Evolutionary conservation across 2,329 filamentous ascomycete genomes (phyloP), one percentile per base, ranked within the genome.

Genomic region (Didymella lethalis): DNA sequence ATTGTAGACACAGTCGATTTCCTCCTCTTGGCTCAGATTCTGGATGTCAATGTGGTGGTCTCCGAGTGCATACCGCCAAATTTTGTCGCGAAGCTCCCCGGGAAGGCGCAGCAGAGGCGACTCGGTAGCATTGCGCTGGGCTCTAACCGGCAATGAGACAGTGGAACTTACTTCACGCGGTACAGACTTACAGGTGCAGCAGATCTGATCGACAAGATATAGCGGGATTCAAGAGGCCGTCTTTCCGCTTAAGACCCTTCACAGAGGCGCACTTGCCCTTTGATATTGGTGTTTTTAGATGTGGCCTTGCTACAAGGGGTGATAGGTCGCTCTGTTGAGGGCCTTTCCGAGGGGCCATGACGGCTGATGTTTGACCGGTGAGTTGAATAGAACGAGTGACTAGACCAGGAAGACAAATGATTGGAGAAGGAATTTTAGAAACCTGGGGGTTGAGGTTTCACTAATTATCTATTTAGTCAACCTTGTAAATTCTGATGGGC

Each of bases 91-190:
- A 11, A 67, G 43, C 20, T 67, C 62, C 14, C 47, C 54, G 7
- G 65, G 65, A 12, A 66, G 60, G 5, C 31, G 29, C 11, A 67
- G 58, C 4, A 67, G 56, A 10, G 64, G 60, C 7, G 64, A 67
- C 5, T 59, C 29, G 2, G 23, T 16, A 1, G 55, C 48, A 32
- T 67, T 67, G 16, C n/a, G 28, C 43, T 57, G 46, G 7, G 56
- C 55, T 2, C 57, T 65, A 47, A 3, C 29, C 14, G 0, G 18
- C 20, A 12, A 40, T 43, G 47, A 52, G 23, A 23, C 3, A 23
- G 2, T 23, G 23, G 3, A 23, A 23, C 23, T 23, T 23, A 23
- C 23, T 2, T 3, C 23, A 2, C 23, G 23, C 23, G 23, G 23
- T 11, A 31, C 1, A 23, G 4, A 55, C 38, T 12, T 41, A 64